Evolutionary conservation across 768 basidiomycete genomes (phyloP), one percentile per base, ranked within the genome.

Genomic region (Sistotremastrum suecicum): DNA sequence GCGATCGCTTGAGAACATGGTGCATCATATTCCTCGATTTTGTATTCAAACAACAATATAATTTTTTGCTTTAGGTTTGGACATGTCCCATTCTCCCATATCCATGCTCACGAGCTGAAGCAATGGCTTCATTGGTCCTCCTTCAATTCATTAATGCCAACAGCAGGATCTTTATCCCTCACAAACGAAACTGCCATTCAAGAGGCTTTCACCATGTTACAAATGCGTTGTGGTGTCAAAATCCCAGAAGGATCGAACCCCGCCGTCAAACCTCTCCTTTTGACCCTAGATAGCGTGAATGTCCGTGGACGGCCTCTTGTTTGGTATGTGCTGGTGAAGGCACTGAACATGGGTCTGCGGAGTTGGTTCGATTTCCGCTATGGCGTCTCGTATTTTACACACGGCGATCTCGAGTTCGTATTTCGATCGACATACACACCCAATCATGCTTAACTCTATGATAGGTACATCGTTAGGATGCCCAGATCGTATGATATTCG

Each of bases 61-160:
- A n/a, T 20, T 20, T 43, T 36, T 41, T 11, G 6, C 46, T 54
- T 56, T 40, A 83, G 87, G 87, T 92, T 92, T 59, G 64, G 71
- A 46, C 77, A 75, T 52, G 75, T 70, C 10, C 75, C 78, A 0
- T 94, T 84, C 83, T 79, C 79, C 0, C 66, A 71, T 8, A 72
- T 94, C 47, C 75, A 68, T 39, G 68, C 66, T 11, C 64, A 72
- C 36, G 75, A 88, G 57, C 63, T 87, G 46, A 69, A 69, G 37
- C 66, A 73, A 48, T 92, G 87, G 83, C 64, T 94, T 32, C 78
- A 85, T 47, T 92, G 89, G 88, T 72, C 76, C 28, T 78, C 84
- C 55, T 91, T 79, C 61, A 82, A 82, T 56, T 66, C 71, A 4
- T 67, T 76, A 36, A 65, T 84, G 33, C 78, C 80, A 10, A 56